Evolutionary conservation across 495 filamentous ascomycete species (phyloP).

Genomic region (Aspergillus indologenus): DNA sequence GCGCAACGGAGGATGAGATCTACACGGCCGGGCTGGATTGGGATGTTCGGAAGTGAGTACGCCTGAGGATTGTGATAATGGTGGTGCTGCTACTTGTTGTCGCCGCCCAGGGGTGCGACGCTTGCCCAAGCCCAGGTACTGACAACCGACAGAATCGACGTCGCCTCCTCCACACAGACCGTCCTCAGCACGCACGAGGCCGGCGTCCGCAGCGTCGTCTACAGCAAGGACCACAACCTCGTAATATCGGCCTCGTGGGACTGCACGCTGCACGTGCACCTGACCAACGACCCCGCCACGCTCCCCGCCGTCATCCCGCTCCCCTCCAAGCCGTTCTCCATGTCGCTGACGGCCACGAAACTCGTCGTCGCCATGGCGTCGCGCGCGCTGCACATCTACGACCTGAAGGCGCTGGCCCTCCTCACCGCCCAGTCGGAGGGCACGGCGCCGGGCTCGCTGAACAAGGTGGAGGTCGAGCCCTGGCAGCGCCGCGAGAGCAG

Average conservation of each 20-base stretch:
- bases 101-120: too few species aligned
- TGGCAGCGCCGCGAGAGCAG: slow-evolving; percentile 89
- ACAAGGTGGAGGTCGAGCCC: slow-evolving; percentile 61
- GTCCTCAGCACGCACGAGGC: slow-evolving; percentile 74
- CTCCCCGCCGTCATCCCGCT: slow-evolving; percentile 60
- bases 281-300: slow-evolving; percentile 47
- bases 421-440: slow-evolving; percentile 49
- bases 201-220: slow-evolving; percentile 79
- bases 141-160: slow-evolving; percentile 58
- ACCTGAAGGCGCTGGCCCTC: slow-evolving; percentile 64
- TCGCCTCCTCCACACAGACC: slow-evolving; percentile 66
- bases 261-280: slow-evolving; percentile 79
- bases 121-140: slow-evolving; percentile 1
- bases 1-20: slow-evolving; percentile 70
- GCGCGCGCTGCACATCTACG: slow-evolving; percentile 87
- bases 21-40: slow-evolving; percentile 84
- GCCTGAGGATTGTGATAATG: neutral
- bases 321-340: slow-evolving; percentile 81
- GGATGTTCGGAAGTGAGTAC: slow-evolving; percentile 68
- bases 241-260: slow-evolving; percentile 94
- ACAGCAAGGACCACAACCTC: slow-evolving; percentile 68
- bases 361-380: slow-evolving; percentile 95
- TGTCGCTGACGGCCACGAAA: slow-evolving; percentile 76
- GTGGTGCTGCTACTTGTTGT: neutral
- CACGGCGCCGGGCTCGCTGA: slow-evolving; percentile 27